phyloP scores from a whole-genome alignment of 2,329 filamentous ascomycete species.

The Neurospora crassa region DNA sequence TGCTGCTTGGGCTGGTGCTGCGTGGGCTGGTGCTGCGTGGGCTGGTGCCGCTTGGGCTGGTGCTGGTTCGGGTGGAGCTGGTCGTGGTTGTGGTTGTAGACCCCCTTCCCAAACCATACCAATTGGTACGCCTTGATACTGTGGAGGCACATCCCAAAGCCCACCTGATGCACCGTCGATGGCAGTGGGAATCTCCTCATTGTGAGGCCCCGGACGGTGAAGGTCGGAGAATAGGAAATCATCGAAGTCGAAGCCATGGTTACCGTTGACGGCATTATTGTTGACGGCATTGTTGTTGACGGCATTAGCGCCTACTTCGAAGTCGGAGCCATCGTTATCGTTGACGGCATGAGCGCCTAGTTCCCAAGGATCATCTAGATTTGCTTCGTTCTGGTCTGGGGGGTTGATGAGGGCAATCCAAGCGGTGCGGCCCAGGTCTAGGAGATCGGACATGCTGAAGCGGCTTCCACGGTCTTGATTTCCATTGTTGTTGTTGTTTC shows the following conservation, averaged over 20 bases:
- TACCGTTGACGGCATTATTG: too few species aligned
- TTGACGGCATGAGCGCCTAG: slow-evolving; percentile 8
- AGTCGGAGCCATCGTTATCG: not conserved
- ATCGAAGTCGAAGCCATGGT: not conserved
- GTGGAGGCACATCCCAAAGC: too few species aligned
- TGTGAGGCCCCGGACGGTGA: not conserved
- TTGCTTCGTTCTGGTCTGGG: slow-evolving; percentile 3
- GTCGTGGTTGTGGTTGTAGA: not conserved
- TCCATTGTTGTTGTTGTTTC: not conserved
- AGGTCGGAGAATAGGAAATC: not conserved
- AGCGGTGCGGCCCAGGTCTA: slow-evolving; percentile 8
- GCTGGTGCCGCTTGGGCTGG: too few species aligned
- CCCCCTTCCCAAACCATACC: not conserved
- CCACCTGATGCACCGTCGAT: not conserved
- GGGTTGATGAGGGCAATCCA: slow-evolving; percentile 6
- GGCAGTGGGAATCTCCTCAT: not conserved
- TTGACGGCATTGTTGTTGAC: not conserved
- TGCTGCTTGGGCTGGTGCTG: too few species aligned
- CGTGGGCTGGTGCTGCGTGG: too few species aligned
- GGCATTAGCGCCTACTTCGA: slow-evolving; percentile 12
- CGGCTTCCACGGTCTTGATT: slow-evolving; percentile 3
- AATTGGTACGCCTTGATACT: not conserved
- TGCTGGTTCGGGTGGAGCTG: not conserved
- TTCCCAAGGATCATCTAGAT: slow-evolving; percentile 11
- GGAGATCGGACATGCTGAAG: slow-evolving; percentile 7